A percentile compares a stretch with the other conserved stretches of the same genome.
Evolutionary conservation across 441 rosid genomes (phyloP).

Genomic region (Erysimum pusillum): DNA sequence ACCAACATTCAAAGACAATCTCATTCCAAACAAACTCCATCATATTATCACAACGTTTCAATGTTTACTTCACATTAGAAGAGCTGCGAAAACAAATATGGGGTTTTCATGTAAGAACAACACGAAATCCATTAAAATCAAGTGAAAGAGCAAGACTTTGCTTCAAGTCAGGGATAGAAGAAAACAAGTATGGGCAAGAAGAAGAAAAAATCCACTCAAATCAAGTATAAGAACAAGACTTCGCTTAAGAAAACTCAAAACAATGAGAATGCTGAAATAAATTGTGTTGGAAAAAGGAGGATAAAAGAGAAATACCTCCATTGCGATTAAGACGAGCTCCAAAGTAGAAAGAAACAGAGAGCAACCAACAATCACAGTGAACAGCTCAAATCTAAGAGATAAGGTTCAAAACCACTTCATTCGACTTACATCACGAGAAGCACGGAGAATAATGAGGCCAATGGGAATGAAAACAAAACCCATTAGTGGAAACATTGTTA

Average conservation of each 20-base stretch:
- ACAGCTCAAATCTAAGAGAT: slow-evolving; percentile 45
- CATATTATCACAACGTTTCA: not conserved
- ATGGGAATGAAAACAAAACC: slow-evolving; percentile 75
- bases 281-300: not conserved
- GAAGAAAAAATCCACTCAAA: slow-evolving; percentile 3
- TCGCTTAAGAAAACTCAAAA: slow-evolving; percentile 6
- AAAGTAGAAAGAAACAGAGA: slow-evolving; percentile 69
- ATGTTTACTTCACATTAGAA: slow-evolving; percentile 13
- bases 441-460: slow-evolving; percentile 71
- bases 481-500: slow-evolving; percentile 61
- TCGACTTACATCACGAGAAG: slow-evolving; percentile 69
- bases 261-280: slow-evolving; percentile 2
- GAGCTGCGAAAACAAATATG: not conserved
- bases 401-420: not conserved
- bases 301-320: slow-evolving; percentile 45
- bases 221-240: slow-evolving; percentile 15
- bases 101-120: slow-evolving; percentile 20
- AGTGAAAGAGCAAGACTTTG: slow-evolving; percentile 9
- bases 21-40: slow-evolving; percentile 21
- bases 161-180: not conserved
- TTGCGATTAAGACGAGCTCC: slow-evolving; percentile 67
- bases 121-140: slow-evolving; percentile 15
- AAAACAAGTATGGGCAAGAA: too few relatives aligned
- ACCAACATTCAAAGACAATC: not conserved
- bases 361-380: slow-evolving; percentile 68